Base-by-base conservation (phyloP, 345 rosid genomes). In the Brassica nigra region DNA sequence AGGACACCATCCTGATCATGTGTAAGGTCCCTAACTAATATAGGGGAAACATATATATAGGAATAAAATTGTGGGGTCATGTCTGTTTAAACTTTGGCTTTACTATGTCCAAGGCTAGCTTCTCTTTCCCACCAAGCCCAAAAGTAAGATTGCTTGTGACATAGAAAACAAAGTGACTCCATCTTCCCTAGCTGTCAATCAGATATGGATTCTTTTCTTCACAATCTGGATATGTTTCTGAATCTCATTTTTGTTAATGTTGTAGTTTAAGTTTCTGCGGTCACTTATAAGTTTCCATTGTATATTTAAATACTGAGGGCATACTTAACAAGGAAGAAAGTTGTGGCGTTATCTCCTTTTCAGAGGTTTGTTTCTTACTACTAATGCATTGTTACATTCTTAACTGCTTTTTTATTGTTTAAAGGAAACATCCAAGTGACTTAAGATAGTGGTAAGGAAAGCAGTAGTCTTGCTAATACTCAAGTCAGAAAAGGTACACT, bases 1-100 rank as follows among this genome's bases (percentile, higher is more conserved):
- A 78, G 82, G 72, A 81, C 79, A 74, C 74, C 70, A 77, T 71
- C 74, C 62, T 78, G 70, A 42, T 59, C 75, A 62, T 81, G 82
- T 81, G 84, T 72, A 82, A 76, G 81, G 66, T 82, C 83, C 80
- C 78, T 74, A 77, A 77, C 77, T 70, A 71, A 77, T 71, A 77
- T 78, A 47, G 69, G 58, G 30, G 80, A 57, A 70, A 81, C 76
- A 71, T 14, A 44, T 65, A 20, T 59, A 76, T 71, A 70, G 80
- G 42, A 76, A 66, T 12, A 67, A 47, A 58, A 34, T 27, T 66
- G 80, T 81, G 74, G 83, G 84, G 62, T 28, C 74, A 71, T 8
- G 20, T 64, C 74, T 80, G 55, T 65, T 70, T 54, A 76, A 28
- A 70, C 65, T 79, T 79, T 76, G 81, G 85, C 72, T 81, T 77